Conservation (phyloP, 1,284 basidiomycete genomes). For the Cutaneotrichosporon arboriforme region DNA sequence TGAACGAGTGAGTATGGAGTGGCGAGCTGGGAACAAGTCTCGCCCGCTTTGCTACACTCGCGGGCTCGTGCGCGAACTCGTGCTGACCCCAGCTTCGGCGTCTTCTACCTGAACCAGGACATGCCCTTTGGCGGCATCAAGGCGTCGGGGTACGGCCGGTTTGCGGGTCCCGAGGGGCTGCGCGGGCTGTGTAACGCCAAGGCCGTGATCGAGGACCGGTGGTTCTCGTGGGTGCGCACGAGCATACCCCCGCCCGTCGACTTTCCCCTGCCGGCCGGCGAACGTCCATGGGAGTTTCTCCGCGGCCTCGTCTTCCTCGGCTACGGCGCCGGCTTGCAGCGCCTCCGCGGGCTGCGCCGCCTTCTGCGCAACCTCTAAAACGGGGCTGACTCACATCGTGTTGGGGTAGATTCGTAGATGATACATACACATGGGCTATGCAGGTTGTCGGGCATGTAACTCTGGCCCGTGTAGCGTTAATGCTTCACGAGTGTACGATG, state of each 20-base stretch:
- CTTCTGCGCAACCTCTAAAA: no score
- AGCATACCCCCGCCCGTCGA: conserved; percentile 59
- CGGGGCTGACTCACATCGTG: not conserved
- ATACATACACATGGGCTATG: not conserved
- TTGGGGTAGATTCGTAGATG: not conserved
- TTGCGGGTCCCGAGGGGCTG: conserved; percentile 88
- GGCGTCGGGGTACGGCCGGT: conserved; percentile 80
- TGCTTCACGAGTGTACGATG: not conserved
- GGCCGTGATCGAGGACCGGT: conserved; percentile 75
- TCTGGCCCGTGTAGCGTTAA: not conserved
- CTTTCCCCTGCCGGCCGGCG: conserved; percentile 18
- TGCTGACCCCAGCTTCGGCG: conserved; percentile 58
- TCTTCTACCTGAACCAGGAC: conserved; percentile 85
- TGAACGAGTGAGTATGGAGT: conserved; percentile 88
- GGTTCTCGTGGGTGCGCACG: conserved; percentile 75
- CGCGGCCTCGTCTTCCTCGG: conserved; percentile 66
- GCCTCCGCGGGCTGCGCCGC: not conserved
- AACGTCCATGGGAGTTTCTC: conserved; percentile 63
- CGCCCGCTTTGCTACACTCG: no score
- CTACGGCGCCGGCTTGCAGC: conserved; percentile 56
- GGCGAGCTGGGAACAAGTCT: no score
- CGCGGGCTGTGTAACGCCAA: conserved; percentile 80
- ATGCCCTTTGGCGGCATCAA: conserved; percentile 91
- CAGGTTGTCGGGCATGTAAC: no score
- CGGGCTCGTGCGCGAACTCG: conserved; percentile 23